phyloP scores from a whole-genome alignment of 2,329 filamentous ascomycete species.

The Kalmusia sp. region DNA sequence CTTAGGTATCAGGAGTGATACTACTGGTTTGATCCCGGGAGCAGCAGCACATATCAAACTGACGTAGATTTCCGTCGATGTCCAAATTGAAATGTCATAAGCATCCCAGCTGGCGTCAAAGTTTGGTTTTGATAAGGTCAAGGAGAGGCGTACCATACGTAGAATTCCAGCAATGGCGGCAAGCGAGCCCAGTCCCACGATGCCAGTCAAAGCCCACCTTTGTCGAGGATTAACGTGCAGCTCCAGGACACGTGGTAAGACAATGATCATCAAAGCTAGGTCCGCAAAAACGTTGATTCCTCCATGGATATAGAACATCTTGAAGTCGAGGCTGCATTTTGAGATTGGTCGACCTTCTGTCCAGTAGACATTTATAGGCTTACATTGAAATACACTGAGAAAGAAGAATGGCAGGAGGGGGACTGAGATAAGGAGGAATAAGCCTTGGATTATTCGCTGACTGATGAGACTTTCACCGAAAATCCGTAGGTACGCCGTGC shows the following conservation, averaged over 20 bases:
- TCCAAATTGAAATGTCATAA: slow-evolving; percentile 32
- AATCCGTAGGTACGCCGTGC: slow-evolving; percentile 28
- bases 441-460: slow-evolving; percentile 21
- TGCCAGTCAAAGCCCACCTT: slow-evolving; percentile 20
- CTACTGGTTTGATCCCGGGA: slow-evolving; percentile 25
- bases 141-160: slow-evolving; percentile 25
- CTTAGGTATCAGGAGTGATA: slow-evolving; percentile 23
- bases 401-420: slow-evolving; percentile 22
- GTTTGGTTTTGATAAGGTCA: slow-evolving; percentile 6
- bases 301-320: slow-evolving; percentile 21
- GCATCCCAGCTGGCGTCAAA: slow-evolving; percentile 28
- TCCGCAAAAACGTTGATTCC: slow-evolving; percentile 22
- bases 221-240: slow-evolving; percentile 24
- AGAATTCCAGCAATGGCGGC: slow-evolving; percentile 25
- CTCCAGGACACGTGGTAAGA: slow-evolving; percentile 24
- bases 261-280: slow-evolving; percentile 25
- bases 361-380: slow-evolving; percentile 29
- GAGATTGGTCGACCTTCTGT: slow-evolving; percentile 21
- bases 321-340: slow-evolving; percentile 19
- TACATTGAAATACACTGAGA: slow-evolving; percentile 23
- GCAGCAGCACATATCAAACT: slow-evolving; percentile 29
- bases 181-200: slow-evolving; percentile 25
- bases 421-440: slow-evolving; percentile 17
- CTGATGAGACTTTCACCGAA: slow-evolving; percentile 23
- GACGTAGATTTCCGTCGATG: slow-evolving; percentile 28